A percentile compares a stretch with the other conserved stretches of the same genome.
phyloP scores from a whole-genome alignment of 1,284 basidiomycete genomes.

The Ustanciosporium gigantosporum region DNA sequence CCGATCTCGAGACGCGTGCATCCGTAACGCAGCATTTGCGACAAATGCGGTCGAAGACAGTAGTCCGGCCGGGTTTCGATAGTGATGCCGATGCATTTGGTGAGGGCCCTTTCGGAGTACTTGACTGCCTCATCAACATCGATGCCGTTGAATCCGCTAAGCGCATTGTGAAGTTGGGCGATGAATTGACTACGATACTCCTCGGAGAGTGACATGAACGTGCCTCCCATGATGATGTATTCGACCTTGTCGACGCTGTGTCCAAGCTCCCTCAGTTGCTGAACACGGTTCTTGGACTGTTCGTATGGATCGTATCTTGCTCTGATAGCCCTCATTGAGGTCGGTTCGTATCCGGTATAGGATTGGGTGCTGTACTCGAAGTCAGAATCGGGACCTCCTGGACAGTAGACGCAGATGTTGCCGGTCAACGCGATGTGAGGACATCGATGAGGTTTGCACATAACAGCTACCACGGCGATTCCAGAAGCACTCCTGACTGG shows the following conservation, averaged over 20 bases:
- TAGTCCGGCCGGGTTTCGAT: conserved; percentile 99
- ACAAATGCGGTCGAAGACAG: conserved; percentile 93
- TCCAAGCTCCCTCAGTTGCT: conserved; percentile 90
- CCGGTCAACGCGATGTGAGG: conserved; percentile 99
- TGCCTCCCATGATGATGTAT: conserved; percentile 99
- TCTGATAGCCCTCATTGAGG: conserved; percentile 97
- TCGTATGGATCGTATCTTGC: conserved; percentile 99
- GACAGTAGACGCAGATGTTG: conserved; percentile 99
- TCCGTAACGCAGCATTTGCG: conserved; percentile 98
- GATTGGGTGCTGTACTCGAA: conserved; percentile 98
- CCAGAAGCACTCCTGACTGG: conserved; percentile 97
- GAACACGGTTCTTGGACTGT: conserved; percentile 90
- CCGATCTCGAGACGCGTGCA: conserved; percentile 98
- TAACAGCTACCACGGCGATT: conserved; percentile 97
- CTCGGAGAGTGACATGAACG: conserved; percentile 99
- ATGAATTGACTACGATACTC: conserved; percentile 92
- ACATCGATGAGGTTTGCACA: conserved; percentile 99
- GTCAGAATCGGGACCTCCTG: conserved; percentile 97
- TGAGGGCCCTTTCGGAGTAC: conserved; percentile 94
- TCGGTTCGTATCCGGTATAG: conserved; percentile 95
- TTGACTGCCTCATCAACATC: conserved; percentile 98
- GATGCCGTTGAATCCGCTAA: conserved; percentile 86
- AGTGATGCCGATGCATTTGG: conserved; percentile 98
- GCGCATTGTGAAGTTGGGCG: conserved; percentile 93
- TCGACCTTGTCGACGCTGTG: conserved; percentile 99